Conservation (phyloP, 257 asterid genomes). For the Nicotiana attenuata region DNA sequence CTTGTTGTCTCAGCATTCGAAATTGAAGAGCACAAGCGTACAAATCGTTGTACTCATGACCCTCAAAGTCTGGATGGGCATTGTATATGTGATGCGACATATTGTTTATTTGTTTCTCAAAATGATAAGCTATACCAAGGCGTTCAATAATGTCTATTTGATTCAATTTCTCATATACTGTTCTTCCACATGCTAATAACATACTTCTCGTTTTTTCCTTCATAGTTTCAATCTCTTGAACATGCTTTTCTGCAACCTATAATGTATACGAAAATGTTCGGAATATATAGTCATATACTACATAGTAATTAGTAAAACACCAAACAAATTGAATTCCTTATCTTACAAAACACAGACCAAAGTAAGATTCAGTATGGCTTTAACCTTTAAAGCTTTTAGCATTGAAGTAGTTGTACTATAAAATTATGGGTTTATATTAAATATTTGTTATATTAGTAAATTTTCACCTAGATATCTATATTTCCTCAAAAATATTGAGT, state of each 20-base stretch:
- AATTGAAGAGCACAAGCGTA: slow-evolving; percentile 22
- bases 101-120: slow-evolving; percentile 23
- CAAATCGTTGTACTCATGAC: slow-evolving; percentile 1
- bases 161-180: slow-evolving; percentile 10
- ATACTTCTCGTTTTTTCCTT: slow-evolving; percentile 23
- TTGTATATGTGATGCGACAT: slow-evolving; percentile 7
- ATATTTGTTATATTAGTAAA: too few relatives aligned
- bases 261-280: background rate
- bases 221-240: slow-evolving; percentile 15
- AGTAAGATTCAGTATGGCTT: too few relatives aligned
- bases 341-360: too few relatives aligned
- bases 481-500: too few relatives aligned
- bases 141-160: slow-evolving; percentile 30
- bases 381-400: too few relatives aligned
- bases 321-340: too few relatives aligned
- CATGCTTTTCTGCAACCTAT: background rate
- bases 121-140: slow-evolving; percentile 33
- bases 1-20: slow-evolving; percentile 34
- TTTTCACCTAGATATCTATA: too few relatives aligned
- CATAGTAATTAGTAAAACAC: too few relatives aligned
- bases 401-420: too few relatives aligned
- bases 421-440: too few relatives aligned
- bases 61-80: background rate
- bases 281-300: background rate
- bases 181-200: background rate